Evolutionary conservation across 1,284 basidiomycete genomes (phyloP).

Genomic region (Ustilago bromivora): DNA sequence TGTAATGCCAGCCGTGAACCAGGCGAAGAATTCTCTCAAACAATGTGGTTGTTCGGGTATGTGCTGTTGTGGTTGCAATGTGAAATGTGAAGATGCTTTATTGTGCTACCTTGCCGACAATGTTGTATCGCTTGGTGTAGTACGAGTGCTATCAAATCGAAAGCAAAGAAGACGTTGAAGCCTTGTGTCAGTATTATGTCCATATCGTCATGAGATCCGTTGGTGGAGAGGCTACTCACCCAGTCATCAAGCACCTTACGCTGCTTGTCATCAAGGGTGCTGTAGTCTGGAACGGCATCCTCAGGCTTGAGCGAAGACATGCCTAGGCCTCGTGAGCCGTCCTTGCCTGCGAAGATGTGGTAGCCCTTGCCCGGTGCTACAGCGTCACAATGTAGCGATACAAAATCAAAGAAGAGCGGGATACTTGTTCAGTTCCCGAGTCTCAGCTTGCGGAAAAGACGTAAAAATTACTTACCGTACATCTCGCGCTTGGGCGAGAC

Average conservation of each 20-base stretch:
- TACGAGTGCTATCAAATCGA: slow-evolving; percentile 52
- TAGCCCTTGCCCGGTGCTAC: slow-evolving; percentile 64
- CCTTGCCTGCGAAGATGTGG: slow-evolving; percentile 81
- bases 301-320: slow-evolving; percentile 86
- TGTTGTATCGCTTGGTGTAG: slow-evolving; percentile 69
- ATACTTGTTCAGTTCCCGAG: neutral
- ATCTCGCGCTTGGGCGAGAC: slow-evolving; percentile 82
- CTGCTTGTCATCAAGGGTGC: slow-evolving; percentile 79
- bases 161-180: neutral
- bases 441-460: neutral
- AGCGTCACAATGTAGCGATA: neutral
- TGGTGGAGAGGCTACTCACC: slow-evolving; percentile 68
- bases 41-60: neutral
- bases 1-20: neutral
- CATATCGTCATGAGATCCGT: neutral
- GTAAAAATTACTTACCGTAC: slow-evolving; percentile 76
- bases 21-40: no score
- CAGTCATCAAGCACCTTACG: slow-evolving; percentile 89
- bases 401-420: neutral
- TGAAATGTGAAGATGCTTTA: neutral
- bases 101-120: slow-evolving; percentile 63
- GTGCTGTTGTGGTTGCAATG: neutral
- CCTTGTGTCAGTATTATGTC: neutral
- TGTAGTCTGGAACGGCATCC: slow-evolving; percentile 90
- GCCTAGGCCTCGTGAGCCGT: slow-evolving; percentile 74